Evolutionary conservation across 2,329 filamentous ascomycete species (phyloP), one percentile per base, ranked within the genome.

Genomic region (Ophidiomyces ophidiicola): DNA sequence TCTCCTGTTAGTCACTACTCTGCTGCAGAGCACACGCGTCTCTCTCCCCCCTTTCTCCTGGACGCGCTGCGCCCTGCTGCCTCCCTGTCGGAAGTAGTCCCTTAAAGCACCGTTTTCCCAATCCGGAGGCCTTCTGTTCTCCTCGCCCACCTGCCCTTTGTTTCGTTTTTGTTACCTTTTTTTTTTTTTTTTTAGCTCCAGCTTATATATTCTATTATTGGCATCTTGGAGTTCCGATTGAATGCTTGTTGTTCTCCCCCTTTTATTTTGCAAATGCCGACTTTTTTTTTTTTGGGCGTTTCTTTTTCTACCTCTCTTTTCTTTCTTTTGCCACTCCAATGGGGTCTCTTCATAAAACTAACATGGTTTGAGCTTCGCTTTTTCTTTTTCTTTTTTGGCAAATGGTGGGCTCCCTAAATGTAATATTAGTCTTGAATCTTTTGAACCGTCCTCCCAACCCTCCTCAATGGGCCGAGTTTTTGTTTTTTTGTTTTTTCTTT

Each of bases 1-100:
- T 48, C 47, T 40, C 43, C 36, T 45, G 43, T 26, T 24, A 8
- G n/a, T 19, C 11, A 6, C 14, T 24, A 17, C 14, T 25, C 14
- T 20, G 4, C 10, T 32, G 3, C 30, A 5, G 24, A n/a, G 7
- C n/a, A 7, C 24, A 7, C n/a, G n/a, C n/a, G 6, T n/a, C 7
- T 7, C n/a, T 7, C 7, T n/a, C 7, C 24, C n/a, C 7, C 7
- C 7, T n/a, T n/a, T 26, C n/a, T 26, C 24, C 7, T 26, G 7
- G n/a, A 7, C 24, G n/a, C n/a, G n/a, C n/a, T 7, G 24, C 24
- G n/a, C 24, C 24, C 7, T 26, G n/a, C 24, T 26, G 6, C n/a
- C 24, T 26, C n/a, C 7, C 7, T 26, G 24, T 26, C 24, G 7
- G 7, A n/a, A n/a, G 24, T 26, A 26, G 6, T 7, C 24, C n/a